Base-by-base conservation (phyloP, 306 rosid species). In the Quercus mongolica region DNA sequence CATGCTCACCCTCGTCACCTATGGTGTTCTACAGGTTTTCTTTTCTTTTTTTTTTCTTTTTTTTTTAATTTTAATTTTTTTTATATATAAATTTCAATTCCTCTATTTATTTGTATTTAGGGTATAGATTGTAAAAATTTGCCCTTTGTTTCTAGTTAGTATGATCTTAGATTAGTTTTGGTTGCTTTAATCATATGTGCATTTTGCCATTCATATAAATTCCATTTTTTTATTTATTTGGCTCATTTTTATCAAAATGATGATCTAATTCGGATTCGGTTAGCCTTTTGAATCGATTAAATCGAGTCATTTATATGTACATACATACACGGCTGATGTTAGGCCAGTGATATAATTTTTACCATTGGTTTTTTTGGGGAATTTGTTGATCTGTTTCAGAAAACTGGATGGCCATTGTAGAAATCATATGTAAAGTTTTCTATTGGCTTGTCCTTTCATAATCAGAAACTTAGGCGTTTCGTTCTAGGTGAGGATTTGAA, bases 1-100 rank as follows among this genome's bases (percentile, higher is more conserved):
- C 89, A 92, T 95, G 98, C 62, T 86, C 73, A 95, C 98, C 10
- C 98, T 95, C 56, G 99, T 95, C 78, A 89, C 98, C 78, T 95
- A 95, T 76, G 99, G 99, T 56, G 75, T 95, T 79, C 88, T 95
- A 62, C 99, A 95, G 99, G 99, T 95, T 74, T 44, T 38, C 21
- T 17, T 9, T 18, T 28, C 19, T 17, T 9, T 18, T 21, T 21
- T 28, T 13, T 18, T 8, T n/a, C n/a, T 3, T 23, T 3, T 14
- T 4, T 14, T 28, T 28, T 3, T 4, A 20, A 14, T 69, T 3
- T 38, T 26, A 8, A 12, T 12, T 25, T 1, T 1, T 25, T 2
- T 7, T 38, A 38, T 38, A 7, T 38, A 38, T 7, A 38, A 38
- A 38, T 38, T 2, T 38, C 3, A 38, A 7, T 38, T 38, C 46